phyloP scores from a whole-genome alignment of 208 protist genomes.

The Leishmania braziliensis region DNA sequence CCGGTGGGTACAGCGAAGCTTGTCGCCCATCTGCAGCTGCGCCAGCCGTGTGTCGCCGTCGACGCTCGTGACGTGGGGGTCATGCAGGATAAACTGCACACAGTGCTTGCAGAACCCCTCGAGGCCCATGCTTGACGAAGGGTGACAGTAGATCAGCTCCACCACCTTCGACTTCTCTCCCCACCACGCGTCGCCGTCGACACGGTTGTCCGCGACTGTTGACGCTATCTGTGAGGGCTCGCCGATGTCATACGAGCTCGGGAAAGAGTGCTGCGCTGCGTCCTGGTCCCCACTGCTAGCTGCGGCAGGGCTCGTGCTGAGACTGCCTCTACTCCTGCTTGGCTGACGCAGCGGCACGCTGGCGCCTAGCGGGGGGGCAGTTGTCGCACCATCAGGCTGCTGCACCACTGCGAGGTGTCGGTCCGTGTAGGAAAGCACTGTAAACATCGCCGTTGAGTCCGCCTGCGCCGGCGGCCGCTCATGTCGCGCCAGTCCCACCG shows the following conservation, averaged over 20 bases:
- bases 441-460: conserved; percentile 28
- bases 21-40: conserved; percentile 58
- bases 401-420: conserved; percentile 41
- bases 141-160: conserved; percentile 73
- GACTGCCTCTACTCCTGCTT: conserved; percentile 1
- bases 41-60: conserved; percentile 67
- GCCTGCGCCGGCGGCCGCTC: neutral
- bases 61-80: conserved; percentile 70
- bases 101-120: conserved; percentile 65
- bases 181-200: conserved; percentile 46
- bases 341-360: neutral
- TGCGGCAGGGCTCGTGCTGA: neutral
- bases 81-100: conserved; percentile 74
- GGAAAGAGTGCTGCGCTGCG: neutral
- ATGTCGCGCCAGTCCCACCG: conserved; percentile 24
- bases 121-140: conserved; percentile 67
- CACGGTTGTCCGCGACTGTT: neutral
- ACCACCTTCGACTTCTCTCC: conserved; percentile 78
- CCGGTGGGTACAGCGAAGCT: conserved; percentile 57
- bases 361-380: neutral
- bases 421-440: conserved; percentile 67
- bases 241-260: neutral
- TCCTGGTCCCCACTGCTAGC: neutral
- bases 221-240: neutral
- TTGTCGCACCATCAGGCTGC: neutral